phyloP scores from a whole-genome alignment of 257 asterid genomes.

The Fraxinus anomala region DNA sequence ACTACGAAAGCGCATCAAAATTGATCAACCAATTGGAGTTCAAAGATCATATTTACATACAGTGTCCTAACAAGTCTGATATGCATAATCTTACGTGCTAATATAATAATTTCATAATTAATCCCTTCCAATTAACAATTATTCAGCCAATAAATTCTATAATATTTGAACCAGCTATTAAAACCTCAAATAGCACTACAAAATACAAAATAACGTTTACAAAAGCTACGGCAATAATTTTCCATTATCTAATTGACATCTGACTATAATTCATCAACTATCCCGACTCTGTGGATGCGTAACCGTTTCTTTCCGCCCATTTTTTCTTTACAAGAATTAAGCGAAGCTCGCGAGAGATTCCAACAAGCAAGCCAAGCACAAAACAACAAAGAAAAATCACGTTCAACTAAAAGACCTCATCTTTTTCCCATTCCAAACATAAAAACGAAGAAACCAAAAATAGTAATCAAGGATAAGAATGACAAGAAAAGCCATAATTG shows the following conservation, averaged over 20 bases:
- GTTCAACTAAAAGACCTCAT: background rate
- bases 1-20: background rate
- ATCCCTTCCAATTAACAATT: conserved; percentile 20
- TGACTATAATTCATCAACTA: background rate
- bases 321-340: background rate
- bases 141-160: conserved; percentile 4
- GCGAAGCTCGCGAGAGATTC: background rate
- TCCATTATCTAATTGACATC: background rate
- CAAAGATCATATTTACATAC: background rate
- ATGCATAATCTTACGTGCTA: background rate
- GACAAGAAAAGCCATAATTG: conserved; percentile 5
- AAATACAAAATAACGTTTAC: background rate
- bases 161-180: background rate
- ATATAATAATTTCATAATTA: conserved; percentile 5
- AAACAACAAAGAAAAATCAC: background rate
- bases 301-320: background rate
- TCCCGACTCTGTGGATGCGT: background rate
- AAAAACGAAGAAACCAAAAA: background rate
- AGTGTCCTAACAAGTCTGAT: background rate
- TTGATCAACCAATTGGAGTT: background rate
- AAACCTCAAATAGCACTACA: conserved; percentile 10
- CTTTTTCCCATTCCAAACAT: background rate
- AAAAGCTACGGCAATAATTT: background rate
- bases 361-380: background rate
- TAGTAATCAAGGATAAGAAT: background rate